phyloP scores from a whole-genome alignment of 805 yeast species.

The Cephaloascus albidus region DNA sequence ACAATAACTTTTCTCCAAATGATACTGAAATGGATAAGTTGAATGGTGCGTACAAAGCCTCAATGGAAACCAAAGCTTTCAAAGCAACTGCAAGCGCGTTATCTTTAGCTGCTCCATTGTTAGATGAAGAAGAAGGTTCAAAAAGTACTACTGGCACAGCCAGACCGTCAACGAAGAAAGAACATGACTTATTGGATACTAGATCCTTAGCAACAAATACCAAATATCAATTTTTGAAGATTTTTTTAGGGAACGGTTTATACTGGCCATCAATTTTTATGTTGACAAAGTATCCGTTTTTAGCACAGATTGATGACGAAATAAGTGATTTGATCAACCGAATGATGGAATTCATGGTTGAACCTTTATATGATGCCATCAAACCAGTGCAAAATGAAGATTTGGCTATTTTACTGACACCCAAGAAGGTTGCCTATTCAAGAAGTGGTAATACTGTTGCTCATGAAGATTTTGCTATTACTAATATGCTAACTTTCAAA shows the following conservation, averaged over 20 bases:
- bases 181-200: conserved; percentile 3
- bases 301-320: conserved; percentile 44
- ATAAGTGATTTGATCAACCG: conserved; percentile 38
- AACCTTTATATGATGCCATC: conserved; percentile 31
- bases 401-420: conserved; percentile 9
- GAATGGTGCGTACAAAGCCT: conserved; percentile 31
- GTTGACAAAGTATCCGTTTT: conserved; percentile 50
- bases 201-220: conserved; percentile 12
- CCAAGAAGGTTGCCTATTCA: conserved; percentile 13
- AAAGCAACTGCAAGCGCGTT: conserved; percentile 67
- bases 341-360: conserved; percentile 36
- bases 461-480: conserved; percentile 13
- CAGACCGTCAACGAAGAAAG: background rate
- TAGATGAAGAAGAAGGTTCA: conserved; percentile 34
- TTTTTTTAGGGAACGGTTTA: conserved; percentile 49
- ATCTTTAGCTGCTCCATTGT: conserved; percentile 81
- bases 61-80: conserved; percentile 45
- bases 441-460: conserved; percentile 17
- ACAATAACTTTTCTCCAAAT: conserved; percentile 44
- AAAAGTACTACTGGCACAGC: background rate
- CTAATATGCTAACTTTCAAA: conserved; percentile 18
- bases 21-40: conserved; percentile 35
- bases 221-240: conserved; percentile 33
- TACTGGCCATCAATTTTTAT: conserved; percentile 53
- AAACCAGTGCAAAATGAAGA: conserved; percentile 10